phyloP scores from a whole-genome alignment of 139 green algal species.

The Micromonas pusilla region DNA sequence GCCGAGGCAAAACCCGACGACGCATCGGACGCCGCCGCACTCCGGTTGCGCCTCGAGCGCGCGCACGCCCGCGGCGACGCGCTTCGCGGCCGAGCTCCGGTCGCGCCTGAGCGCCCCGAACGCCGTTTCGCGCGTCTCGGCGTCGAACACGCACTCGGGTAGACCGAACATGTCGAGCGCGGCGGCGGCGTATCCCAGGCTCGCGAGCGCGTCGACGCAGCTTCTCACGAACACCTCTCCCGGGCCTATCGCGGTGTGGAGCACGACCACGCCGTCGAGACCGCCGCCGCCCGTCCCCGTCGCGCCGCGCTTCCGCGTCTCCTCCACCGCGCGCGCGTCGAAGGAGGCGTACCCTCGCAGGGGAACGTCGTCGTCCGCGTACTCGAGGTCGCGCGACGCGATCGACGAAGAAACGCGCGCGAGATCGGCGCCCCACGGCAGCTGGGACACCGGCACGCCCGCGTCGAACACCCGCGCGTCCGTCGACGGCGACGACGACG shows the following conservation, averaged over 20 bases:
- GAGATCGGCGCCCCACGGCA: too few relatives aligned
- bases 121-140: background rate
- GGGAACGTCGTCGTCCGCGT: too few relatives aligned
- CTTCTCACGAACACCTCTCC: constrained; percentile 1
- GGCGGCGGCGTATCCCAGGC: background rate
- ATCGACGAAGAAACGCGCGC: too few relatives aligned
- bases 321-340: too few relatives aligned
- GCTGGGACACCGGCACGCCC: too few relatives aligned
- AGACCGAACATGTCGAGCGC: background rate
- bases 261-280: constrained; percentile 22
- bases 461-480: too few relatives aligned
- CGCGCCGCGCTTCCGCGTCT: too few relatives aligned
- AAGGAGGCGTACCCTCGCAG: too few relatives aligned
- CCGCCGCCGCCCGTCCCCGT: too few relatives aligned
- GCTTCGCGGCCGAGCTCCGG: background rate
- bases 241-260: constrained; percentile 22
- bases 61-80: background rate
- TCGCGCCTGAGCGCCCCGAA: background rate
- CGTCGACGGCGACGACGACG: too few relatives aligned
- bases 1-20: constrained; percentile 26
- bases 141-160: constrained; percentile 3
- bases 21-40: background rate
- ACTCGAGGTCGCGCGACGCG: too few relatives aligned
- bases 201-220: background rate
- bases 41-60: background rate